Evolutionary conservation across 768 basidiomycete species (phyloP), one percentile per base, ranked within the genome.

Genomic region (Suillus weaverae): DNA sequence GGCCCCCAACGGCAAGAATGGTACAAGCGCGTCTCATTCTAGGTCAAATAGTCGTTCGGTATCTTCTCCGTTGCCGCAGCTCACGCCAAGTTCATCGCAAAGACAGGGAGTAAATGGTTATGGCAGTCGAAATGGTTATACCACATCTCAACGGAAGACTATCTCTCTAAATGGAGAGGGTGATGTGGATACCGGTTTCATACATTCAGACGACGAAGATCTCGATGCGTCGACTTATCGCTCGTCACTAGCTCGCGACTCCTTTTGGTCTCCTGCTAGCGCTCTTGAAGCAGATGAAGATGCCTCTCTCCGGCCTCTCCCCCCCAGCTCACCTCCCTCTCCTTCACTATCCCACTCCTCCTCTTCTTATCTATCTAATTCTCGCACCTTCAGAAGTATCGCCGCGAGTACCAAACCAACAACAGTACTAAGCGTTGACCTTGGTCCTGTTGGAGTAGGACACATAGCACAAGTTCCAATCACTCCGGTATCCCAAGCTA

Each of bases 321-420:
- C 95, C 30, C 97, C 97, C 5, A 94, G 91, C 69, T 83, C 88
- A 5, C 92, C 94, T 13, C 92, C 91, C 13, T 95, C 94, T 0
- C 94, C 94, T 5, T 90, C 92, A 0, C 92, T 90, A 4, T 94
- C 92, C 3, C 87, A 85, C 62, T 94, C 89, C 3, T 94, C 92
- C 2, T 92, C 91, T 0, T 92, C 91, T 1, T 90, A 92, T 76
- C 84, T 93, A 33, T 93, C 93, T 6, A 85, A 92, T 70, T 85
- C 92, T 18, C 85, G 89, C 62, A 94, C 92, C 0, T 93, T 94
- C 77, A 84, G 86, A 70, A 92, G 91, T 71, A 89, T 90, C 71
- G 86, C 90, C 33, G 92, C 91, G 7, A 93, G 91, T 70, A 99
- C 96, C 14, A 97, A 97, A 76, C 96, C 95, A 2, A 99, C 96